Conservation (phyloP, 2,329 filamentous ascomycete genomes). For the Macrophomina phaseolina region DNA sequence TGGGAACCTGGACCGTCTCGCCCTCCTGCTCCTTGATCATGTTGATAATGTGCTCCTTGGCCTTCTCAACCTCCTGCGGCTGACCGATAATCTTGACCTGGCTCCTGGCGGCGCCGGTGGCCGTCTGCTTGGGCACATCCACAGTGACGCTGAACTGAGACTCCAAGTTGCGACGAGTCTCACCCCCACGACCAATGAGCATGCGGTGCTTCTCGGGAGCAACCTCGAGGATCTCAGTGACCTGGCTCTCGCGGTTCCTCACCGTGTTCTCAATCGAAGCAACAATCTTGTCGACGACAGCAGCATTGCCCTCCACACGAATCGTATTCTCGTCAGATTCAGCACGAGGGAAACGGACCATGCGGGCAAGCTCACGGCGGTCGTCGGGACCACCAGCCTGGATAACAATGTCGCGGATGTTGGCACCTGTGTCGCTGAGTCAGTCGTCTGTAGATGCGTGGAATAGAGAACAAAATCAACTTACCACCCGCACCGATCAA, state of each 20-base stretch:
- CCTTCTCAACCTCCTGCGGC: conserved; percentile 78
- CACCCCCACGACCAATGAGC: conserved; percentile 90
- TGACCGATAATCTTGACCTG: conserved; percentile 85
- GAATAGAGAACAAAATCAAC: conserved; percentile 45
- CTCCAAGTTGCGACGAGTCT: conserved; percentile 84
- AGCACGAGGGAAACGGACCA: conserved; percentile 92
- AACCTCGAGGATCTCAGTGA: conserved; percentile 78
- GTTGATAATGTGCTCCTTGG: conserved; percentile 81
- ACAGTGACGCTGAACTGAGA: conserved; percentile 83
- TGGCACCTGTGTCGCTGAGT: conserved; percentile 65
- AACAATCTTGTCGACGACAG: conserved; percentile 87
- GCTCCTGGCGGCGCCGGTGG: conserved; percentile 74
- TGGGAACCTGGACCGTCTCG: conserved; percentile 84
- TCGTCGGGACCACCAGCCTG: conserved; percentile 90
- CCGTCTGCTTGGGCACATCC: conserved; percentile 82
- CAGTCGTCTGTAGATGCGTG: conserved; percentile 50
- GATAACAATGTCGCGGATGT: conserved; percentile 83
- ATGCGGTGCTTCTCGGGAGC: conserved; percentile 88
- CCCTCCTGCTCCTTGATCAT: conserved; percentile 86
- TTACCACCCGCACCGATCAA: conserved; percentile 88
- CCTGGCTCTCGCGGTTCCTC: conserved; percentile 80
- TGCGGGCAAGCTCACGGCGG: conserved; percentile 79
- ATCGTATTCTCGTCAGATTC: conserved; percentile 83
- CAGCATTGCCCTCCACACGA: conserved; percentile 82
- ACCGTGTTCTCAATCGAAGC: conserved; percentile 82